Conservation (phyloP, 2,329 filamentous ascomycete genomes). For the Colletotrichum falcatum region DNA sequence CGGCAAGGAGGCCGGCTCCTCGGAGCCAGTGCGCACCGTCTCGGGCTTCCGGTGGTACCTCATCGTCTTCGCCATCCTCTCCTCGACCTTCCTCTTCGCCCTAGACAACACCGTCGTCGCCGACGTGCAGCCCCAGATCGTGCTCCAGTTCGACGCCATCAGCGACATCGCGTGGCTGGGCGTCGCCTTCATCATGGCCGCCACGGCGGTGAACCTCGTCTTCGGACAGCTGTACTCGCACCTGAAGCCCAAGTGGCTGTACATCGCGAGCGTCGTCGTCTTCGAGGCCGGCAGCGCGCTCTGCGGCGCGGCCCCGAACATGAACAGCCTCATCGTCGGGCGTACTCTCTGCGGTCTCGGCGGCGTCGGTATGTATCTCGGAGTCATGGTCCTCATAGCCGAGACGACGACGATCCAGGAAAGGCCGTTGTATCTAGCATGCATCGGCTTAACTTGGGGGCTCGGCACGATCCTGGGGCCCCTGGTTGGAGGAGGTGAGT, state of each 20-base stretch:
- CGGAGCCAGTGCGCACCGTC: constrained; percentile 21
- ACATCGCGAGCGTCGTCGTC: constrained; percentile 47
- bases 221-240: constrained; percentile 47
- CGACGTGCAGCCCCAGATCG: constrained; percentile 56
- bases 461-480: constrained; percentile 58
- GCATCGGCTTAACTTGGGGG: constrained; percentile 53
- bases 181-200: constrained; percentile 46
- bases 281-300: constrained; percentile 55
- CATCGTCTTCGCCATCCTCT: constrained; percentile 40
- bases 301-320: constrained; percentile 55
- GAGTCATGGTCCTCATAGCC: constrained; percentile 30
- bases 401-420: constrained; percentile 35
- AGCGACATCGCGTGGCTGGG: constrained; percentile 55
- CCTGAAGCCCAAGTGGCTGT: constrained; percentile 50
- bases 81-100: constrained; percentile 50
- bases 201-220: constrained; percentile 25
- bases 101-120: constrained; percentile 60
- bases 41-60: constrained; percentile 40
- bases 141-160: constrained; percentile 51
- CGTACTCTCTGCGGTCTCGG: constrained; percentile 56
- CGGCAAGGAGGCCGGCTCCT: background rate
- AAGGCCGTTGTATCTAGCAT: constrained; percentile 38
- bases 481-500: constrained; percentile 51
- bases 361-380: constrained; percentile 44
- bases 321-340: constrained; percentile 58